Evolutionary conservation across 257 asterid species (phyloP).

Genomic region (Ilex asprella): DNA sequence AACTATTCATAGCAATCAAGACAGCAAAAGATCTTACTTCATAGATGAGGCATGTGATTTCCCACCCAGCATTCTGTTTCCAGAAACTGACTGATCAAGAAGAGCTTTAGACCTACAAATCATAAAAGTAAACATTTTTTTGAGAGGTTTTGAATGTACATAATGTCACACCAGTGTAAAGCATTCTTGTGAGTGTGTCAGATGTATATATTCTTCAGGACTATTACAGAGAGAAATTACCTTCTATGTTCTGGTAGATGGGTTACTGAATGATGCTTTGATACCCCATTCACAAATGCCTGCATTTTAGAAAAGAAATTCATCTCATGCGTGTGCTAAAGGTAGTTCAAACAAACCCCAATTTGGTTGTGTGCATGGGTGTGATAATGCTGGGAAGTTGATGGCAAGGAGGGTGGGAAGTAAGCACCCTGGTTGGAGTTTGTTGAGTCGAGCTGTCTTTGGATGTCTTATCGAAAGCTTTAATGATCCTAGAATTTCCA

Average conservation of each 20-base stretch:
- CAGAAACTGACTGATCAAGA: slow-evolving; percentile 26
- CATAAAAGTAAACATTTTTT: slow-evolving; percentile 1
- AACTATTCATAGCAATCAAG: background rate
- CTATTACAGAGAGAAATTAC: slow-evolving; percentile 20
- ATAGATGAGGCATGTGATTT: slow-evolving; percentile 24
- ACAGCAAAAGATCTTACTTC: slow-evolving; percentile 30
- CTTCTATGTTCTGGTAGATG: slow-evolving; percentile 37
- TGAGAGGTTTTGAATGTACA: background rate
- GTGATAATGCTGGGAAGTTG: background rate
- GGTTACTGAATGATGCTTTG: slow-evolving; percentile 25
- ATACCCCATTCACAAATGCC: slow-evolving; percentile 35
- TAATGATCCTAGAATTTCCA: slow-evolving; percentile 27
- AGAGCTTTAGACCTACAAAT: slow-evolving; percentile 37
- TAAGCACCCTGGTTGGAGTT: slow-evolving; percentile 40
- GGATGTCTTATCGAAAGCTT: slow-evolving; percentile 40
- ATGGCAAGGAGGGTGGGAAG: slow-evolving; percentile 10
- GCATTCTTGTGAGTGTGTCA: background rate
- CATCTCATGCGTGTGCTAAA: background rate
- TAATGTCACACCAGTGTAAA: background rate
- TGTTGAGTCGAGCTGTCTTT: slow-evolving; percentile 33
- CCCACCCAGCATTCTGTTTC: slow-evolving; percentile 20
- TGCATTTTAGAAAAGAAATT: slow-evolving; percentile 19
- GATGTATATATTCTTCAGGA: slow-evolving; percentile 8
- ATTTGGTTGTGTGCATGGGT: background rate
- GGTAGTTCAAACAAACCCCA: too few species aligned